Base-by-base conservation (phyloP, 2,329 filamentous ascomycete species). In the Elsinoe perseae region DNA sequence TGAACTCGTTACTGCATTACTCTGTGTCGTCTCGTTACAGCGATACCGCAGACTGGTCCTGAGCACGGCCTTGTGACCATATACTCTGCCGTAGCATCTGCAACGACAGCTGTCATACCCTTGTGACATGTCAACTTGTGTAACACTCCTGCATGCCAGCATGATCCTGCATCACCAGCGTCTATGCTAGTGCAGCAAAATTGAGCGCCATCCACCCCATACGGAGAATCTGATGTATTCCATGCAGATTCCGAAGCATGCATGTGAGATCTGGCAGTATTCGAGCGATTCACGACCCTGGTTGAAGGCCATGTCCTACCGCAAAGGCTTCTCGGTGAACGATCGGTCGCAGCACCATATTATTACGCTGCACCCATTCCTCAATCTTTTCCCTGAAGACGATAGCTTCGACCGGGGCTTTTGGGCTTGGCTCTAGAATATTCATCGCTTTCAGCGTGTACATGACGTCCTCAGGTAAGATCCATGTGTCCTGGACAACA, bases 391-490 rank as follows among this genome's bases (percentile, higher is more conserved):
- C 75, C 65, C 80, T 82, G 50, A 77, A 72, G n/a, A 79, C 70
- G 36, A 72, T 74, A 74, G 69, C 72, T 68, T 66, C 74, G 79
- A 62, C 67, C 18, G 69, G 67, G 18, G 75, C 80, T 65, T 85
- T 74, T 63, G 76, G 76, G 57, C 73, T 73, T 18, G 68, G 67
- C 59, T 81, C 78, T 46, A 86, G 75, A 32, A 93, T 74, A 7
- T 80, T 84, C 89, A 96, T 95, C 57, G 89, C 84, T 59, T 86
- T 82, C 55, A 96, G 73, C 21, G 89, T 84, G 0, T 76, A 76
- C 42, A 95, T 79, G 57, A 92, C 89, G 71, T 97, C 92, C 42
- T 96, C 92, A 0, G 80, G 79, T 56, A 86, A 77, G 69, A 97
- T 95, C 76, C 88, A 95, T 0, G 90, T 95, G 36, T 80, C 83